Evolutionary conservation across 1,139 yeast genomes (phyloP), one percentile per base, ranked within the genome.

Genomic region (Yamadazyma conglobata): DNA sequence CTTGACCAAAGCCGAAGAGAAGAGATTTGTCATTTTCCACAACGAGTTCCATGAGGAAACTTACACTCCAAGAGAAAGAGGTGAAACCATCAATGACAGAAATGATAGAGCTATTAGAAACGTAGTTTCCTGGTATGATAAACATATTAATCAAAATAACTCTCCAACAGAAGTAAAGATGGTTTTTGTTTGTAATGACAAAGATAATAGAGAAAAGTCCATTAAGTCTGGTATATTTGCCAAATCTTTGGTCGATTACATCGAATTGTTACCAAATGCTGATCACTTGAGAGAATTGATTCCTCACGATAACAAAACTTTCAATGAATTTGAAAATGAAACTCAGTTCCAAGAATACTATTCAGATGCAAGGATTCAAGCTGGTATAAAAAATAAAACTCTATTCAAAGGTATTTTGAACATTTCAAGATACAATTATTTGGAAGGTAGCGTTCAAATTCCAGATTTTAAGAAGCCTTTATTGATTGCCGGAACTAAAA

Each of bases 91-190:
- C 41, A 89, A 91, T 52, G 97, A 91, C 55, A 73, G 93, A 52
- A 91, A 91, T 50, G 97, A 91, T 57, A 66, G 96, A 44, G 89
- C 96, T 11, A 88, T 93, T 32, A 73, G 97, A 54, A 71, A 68
- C 37, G 77, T 84, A 10, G 79, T 83, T 16, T 53, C 68, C 25
- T 93, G 91, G 87, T 91, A 78, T 54, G 56, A 71, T 16, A 47
- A 58, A 10, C 99, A 93, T 60, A 59, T 93, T 30, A 56, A 61
- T 24, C 42, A 50, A 3, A 37, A 49, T 9, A 57, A 62, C 27
- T 48, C 60, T 3, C 44, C 52, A 4, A 64, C 58, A 2, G 39
- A 42, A 7, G 71, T 85, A 22, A 64, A 64, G 18, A 60, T 83
- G 5, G 64, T 89, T 0, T 66, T 91, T 33, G 65, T 93, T 14